Evolutionary conservation across 202 grass and related monocot genomes (phyloP).

Genomic region (Setaria viridis): DNA sequence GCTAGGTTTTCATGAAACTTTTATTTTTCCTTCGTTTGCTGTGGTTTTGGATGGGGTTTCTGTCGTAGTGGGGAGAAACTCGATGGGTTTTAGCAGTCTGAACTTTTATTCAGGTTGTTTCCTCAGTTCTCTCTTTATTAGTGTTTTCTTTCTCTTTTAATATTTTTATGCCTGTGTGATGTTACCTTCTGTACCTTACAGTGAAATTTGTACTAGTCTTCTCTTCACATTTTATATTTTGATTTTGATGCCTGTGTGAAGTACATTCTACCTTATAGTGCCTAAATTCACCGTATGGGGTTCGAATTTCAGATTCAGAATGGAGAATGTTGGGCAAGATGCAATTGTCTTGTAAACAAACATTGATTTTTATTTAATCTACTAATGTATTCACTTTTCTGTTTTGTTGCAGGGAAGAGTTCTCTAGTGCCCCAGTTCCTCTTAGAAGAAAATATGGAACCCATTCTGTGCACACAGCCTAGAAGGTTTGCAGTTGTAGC

Average conservation of each 20-base stretch:
- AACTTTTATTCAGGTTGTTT: conserved; percentile 7
- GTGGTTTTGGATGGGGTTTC: conserved; percentile 36
- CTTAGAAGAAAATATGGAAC: conserved; percentile 80
- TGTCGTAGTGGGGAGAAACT: neutral
- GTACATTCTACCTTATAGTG: conserved; percentile 8
- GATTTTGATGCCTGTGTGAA: neutral
- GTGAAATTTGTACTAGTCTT: neutral
- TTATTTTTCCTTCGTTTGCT: neutral
- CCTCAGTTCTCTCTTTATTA: neutral
- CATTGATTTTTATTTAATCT: neutral
- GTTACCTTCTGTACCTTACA: too few species aligned
- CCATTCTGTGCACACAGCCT: conserved; percentile 91
- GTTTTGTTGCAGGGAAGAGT: conserved; percentile 73
- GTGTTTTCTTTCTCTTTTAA: neutral
- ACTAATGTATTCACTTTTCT: conserved; percentile 3
- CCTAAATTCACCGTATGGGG: neutral
- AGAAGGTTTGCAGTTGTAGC: conserved; percentile 94
- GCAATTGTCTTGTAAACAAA: neutral
- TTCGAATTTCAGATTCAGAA: conserved; percentile 19
- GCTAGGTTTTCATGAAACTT: neutral
- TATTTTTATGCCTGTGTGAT: too few species aligned
- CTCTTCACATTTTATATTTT: neutral
- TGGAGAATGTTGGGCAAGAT: conserved; percentile 27
- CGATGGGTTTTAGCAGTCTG: neutral
- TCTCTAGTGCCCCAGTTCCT: conserved; percentile 85